phyloP scores from a whole-genome alignment of 192 early-diverging fungal species.

The Rhizoclosmatium globosum region DNA sequence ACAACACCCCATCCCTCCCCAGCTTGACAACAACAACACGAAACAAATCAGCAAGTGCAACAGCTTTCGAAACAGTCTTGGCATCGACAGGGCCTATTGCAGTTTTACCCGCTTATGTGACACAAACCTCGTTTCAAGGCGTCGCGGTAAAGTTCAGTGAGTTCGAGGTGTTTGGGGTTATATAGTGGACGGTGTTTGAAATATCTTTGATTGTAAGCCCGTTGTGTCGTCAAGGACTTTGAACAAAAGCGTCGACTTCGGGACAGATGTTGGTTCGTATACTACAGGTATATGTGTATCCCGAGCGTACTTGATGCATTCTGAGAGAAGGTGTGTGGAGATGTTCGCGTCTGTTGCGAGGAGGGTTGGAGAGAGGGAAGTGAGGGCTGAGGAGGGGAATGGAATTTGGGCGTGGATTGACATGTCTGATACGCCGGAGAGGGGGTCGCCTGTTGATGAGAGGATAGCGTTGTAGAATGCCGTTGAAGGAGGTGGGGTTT shows the following conservation, averaged over 20 bases:
- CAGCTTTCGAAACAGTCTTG: constrained; percentile 36
- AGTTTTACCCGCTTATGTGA: background rate
- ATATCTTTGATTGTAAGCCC: background rate
- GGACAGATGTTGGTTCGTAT: constrained; percentile 93
- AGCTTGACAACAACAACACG: constrained; percentile 72
- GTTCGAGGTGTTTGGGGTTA: constrained; percentile 83
- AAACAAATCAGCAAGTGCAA: constrained; percentile 58
- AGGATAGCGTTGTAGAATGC: constrained; percentile 88
- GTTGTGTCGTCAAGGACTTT: constrained; percentile 15
- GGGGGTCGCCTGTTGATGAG: constrained; percentile 69
- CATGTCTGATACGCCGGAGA: constrained; percentile 95
- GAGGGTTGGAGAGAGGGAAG: constrained; percentile 54
- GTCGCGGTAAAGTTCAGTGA: constrained; percentile 61
- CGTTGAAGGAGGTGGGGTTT: constrained; percentile 45
- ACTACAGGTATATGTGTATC: constrained; percentile 37
- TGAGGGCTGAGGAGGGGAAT: background rate
- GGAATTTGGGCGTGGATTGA: constrained; percentile 73
- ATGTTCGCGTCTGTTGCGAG: constrained; percentile 35
- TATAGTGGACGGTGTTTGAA: constrained; percentile 52
- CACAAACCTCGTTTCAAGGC: background rate
- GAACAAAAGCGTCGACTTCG: constrained; percentile 73
- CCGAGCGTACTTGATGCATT: constrained; percentile 52
- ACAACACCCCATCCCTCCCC: constrained; percentile 70
- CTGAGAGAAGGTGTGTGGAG: constrained; percentile 14
- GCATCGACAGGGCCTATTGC: background rate